phyloP scores from a whole-genome alignment of 164 flowering plant species.

The Saururus chinensis region DNA sequence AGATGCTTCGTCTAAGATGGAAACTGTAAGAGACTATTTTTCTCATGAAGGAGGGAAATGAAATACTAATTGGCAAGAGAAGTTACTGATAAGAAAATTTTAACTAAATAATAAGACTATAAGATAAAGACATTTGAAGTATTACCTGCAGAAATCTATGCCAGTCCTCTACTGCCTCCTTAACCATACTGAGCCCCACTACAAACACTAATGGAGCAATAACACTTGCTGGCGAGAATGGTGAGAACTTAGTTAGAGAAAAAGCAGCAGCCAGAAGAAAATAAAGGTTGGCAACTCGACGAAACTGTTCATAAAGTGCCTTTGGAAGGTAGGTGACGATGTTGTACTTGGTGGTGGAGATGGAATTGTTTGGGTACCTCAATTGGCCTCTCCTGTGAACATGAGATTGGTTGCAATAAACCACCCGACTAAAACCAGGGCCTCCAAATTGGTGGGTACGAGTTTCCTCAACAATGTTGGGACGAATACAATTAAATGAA shows the following conservation, averaged over 20 bases:
- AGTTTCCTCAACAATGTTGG: conserved; percentile 7
- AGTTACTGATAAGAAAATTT: too few relatives aligned
- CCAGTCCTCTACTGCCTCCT: conserved; percentile 69
- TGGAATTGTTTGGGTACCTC: conserved; percentile 32
- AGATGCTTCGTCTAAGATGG: too few relatives aligned
- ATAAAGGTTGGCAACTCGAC: conserved; percentile 63
- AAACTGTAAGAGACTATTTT: too few relatives aligned
- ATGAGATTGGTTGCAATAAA: conserved; percentile 46
- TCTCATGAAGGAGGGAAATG: too few relatives aligned
- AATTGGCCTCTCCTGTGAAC: conserved; percentile 25
- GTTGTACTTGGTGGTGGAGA: conserved; percentile 54
- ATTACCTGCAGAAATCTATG: conserved; percentile 47
- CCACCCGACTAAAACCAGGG: conserved; percentile 48
- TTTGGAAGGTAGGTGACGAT: conserved; percentile 45
- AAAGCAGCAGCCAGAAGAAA: conserved; percentile 45
- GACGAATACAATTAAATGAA: conserved; percentile 34
- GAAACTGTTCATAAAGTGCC: conserved; percentile 56
- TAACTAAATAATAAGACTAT: too few relatives aligned
- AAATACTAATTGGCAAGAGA: too few relatives aligned
- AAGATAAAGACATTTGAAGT: too few relatives aligned
- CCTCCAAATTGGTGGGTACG: conserved; percentile 23
- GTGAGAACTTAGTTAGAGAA: conserved; percentile 29
- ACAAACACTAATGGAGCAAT: conserved; percentile 57
- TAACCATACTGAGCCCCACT: conserved; percentile 53
- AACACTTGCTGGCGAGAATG: conserved; percentile 33